A percentile compares a stretch with the other conserved stretches of the same genome.
These are phyloP conservation scores for Neobulgaria alba DNA, from an alignment of 2,329 filamentous ascomycete species.

Conservation along the genomic window DNA sequence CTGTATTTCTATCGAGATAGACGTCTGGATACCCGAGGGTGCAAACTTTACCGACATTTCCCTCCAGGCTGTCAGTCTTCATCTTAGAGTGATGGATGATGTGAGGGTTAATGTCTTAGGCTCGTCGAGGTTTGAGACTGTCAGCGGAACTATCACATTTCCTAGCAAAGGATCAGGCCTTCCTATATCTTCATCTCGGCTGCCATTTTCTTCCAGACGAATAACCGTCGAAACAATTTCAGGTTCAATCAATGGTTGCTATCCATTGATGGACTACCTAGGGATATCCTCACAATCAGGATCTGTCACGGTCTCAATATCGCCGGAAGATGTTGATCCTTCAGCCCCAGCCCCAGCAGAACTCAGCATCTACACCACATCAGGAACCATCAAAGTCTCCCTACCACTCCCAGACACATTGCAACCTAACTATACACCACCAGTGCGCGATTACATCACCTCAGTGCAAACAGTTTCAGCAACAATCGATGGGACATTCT, in stretches of 20 bases:
- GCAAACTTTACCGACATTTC: slow-evolving; percentile 16
- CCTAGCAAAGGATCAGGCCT: slow-evolving; percentile 6
- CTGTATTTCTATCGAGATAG: slow-evolving; percentile 25
- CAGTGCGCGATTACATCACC: slow-evolving; percentile 25
- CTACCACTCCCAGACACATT: slow-evolving; percentile 11
- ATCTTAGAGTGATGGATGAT: slow-evolving; percentile 18
- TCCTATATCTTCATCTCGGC: slow-evolving; percentile 1
- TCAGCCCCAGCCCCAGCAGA: slow-evolving; percentile 20
- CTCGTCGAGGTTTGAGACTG: slow-evolving; percentile 13
- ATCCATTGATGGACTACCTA: slow-evolving; percentile 24
- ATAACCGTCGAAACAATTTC: slow-evolving; percentile 22
- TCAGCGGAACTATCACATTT: slow-evolving; percentile 21
- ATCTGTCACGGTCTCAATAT: slow-evolving; percentile 13
- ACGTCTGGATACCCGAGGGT: slow-evolving; percentile 26
- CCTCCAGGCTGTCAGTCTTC: slow-evolving; percentile 18
- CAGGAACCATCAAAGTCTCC: slow-evolving; percentile 19
- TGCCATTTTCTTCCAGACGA: slow-evolving; percentile 19
- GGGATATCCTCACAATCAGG: slow-evolving; percentile 21
- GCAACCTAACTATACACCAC: slow-evolving; percentile 12
- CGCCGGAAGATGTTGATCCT: slow-evolving; percentile 16
- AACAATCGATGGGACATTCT: slow-evolving; percentile 20
- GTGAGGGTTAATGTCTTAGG: slow-evolving; percentile 19
- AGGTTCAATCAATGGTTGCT: slow-evolving; percentile 22
- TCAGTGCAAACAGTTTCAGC: slow-evolving; percentile 20
- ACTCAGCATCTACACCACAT: slow-evolving; percentile 19